phyloP scores from a whole-genome alignment of 2,329 filamentous ascomycete genomes.

The Cucurbitaria berberidis region DNA sequence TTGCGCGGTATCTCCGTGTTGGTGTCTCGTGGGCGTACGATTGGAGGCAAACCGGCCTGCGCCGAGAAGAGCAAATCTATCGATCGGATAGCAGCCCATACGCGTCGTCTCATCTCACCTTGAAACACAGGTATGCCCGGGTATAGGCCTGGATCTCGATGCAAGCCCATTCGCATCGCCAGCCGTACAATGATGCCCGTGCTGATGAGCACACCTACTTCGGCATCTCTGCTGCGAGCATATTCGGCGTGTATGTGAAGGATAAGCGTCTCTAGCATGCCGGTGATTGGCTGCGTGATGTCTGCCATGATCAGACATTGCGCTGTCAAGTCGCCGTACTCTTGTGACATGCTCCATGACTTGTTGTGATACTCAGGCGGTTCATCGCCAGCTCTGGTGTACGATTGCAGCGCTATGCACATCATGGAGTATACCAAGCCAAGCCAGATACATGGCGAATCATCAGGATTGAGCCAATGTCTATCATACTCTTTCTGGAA shows the following conservation, averaged over 20 bases:
- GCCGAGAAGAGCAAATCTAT: constrained; percentile 79
- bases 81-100: constrained; percentile 73
- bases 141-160: constrained; percentile 78
- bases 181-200: constrained; percentile 65
- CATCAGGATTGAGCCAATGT: constrained; percentile 74
- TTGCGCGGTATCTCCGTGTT: constrained; percentile 79
- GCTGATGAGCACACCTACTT: constrained; percentile 68
- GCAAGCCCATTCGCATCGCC: constrained; percentile 77
- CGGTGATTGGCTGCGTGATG: constrained; percentile 75
- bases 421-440: constrained; percentile 78
- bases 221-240: constrained; percentile 74
- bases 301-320: constrained; percentile 79
- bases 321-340: constrained; percentile 73
- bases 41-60: constrained; percentile 65
- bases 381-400: constrained; percentile 79
- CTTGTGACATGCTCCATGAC: constrained; percentile 56
- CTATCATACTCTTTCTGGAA: constrained; percentile 73
- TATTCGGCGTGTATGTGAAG: constrained; percentile 79
- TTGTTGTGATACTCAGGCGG: constrained; percentile 78
- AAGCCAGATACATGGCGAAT: constrained; percentile 78
- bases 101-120: constrained; percentile 71
- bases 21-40: constrained; percentile 76
- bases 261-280: constrained; percentile 79
- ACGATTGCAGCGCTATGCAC: constrained; percentile 78
- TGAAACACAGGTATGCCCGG: constrained; percentile 74